These are phyloP conservation scores for Corymbia citriodora DNA, from an alignment of 441 rosid species.

Conservation along the genomic window DNA sequence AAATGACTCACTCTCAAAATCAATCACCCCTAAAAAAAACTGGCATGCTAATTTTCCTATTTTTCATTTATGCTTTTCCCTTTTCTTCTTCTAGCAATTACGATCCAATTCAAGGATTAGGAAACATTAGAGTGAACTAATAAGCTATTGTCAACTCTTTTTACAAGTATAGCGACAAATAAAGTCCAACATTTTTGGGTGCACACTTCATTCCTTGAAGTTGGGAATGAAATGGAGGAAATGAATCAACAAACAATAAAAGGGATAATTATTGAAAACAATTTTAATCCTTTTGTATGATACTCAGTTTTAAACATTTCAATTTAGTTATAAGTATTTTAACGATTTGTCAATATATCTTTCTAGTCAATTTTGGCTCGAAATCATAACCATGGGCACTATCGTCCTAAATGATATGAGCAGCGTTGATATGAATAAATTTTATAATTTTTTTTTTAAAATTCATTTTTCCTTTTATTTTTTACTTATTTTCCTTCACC, in stretches of 20 bases:
- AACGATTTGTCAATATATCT: background rate
- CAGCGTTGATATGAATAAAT: accelerated
- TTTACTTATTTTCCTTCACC: background rate
- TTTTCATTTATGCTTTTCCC: too few species aligned
- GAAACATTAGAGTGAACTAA: too few species aligned
- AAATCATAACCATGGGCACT: background rate
- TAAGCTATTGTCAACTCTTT: background rate
- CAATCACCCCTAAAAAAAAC: background rate
- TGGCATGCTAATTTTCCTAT: too few species aligned
- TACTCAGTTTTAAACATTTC: background rate
- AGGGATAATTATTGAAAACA: too few species aligned
- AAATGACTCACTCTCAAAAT: too few species aligned
- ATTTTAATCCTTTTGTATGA: too few species aligned
- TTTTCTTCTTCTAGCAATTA: too few species aligned
- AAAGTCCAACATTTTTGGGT: background rate
- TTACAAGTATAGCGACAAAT: background rate
- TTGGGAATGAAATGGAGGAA: background rate
- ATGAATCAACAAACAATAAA: background rate
- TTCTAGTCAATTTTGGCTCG: background rate
- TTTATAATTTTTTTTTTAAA: too few species aligned
- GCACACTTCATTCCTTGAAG: background rate
- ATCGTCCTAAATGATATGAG: background rate
- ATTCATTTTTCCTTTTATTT: too few species aligned
- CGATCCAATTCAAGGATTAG: too few species aligned
- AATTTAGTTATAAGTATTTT: background rate